Evolutionary conservation across 495 filamentous ascomycete species (phyloP).

Genomic region (Podospora conica): DNA sequence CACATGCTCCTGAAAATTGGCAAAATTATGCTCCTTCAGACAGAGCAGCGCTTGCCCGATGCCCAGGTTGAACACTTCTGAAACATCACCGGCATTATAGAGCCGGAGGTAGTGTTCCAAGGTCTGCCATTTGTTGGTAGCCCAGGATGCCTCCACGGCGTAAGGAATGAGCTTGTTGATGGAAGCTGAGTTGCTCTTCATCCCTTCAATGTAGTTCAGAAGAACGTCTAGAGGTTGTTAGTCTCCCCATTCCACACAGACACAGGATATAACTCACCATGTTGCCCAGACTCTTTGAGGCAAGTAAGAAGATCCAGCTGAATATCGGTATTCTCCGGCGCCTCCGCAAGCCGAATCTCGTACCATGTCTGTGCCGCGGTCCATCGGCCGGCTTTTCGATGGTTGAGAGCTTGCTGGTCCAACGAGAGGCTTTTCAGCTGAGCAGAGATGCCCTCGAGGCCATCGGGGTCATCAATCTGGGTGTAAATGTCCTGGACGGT

Average conservation of each 20-base stretch:
- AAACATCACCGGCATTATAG: slow-evolving; percentile 43
- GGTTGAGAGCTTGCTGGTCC: slow-evolving; percentile 86
- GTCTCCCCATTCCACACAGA: not conserved
- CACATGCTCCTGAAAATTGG: slow-evolving; percentile 54
- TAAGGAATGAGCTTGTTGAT: slow-evolving; percentile 63
- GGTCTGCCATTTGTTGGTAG: slow-evolving; percentile 71
- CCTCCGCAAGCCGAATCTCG: slow-evolving; percentile 73
- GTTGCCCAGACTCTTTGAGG: slow-evolving; percentile 85
- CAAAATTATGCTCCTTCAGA: slow-evolving; percentile 49
- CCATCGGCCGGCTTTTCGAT: slow-evolving; percentile 92
- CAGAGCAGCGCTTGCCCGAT: slow-evolving; percentile 67
- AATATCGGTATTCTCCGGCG: slow-evolving; percentile 66
- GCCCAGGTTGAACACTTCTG: slow-evolving; percentile 74
- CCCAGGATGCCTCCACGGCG: slow-evolving; percentile 86
- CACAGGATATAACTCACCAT: slow-evolving; percentile 49
- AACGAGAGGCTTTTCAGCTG: slow-evolving; percentile 74
- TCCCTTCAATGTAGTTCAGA: slow-evolving; percentile 73
- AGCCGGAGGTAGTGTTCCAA: slow-evolving; percentile 60
- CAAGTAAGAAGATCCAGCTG: slow-evolving; percentile 83
- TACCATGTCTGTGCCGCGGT: slow-evolving; percentile 98
- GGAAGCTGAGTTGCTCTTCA: slow-evolving; percentile 49
- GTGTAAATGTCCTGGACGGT: slow-evolving; percentile 88
- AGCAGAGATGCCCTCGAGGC: slow-evolving; percentile 87
- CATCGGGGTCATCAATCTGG: slow-evolving; percentile 95
- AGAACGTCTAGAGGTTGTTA: slow-evolving; percentile 59